These are phyloP conservation scores for Plantago ovata DNA, from an alignment of 257 asterid species.

Conservation along the genomic window DNA sequence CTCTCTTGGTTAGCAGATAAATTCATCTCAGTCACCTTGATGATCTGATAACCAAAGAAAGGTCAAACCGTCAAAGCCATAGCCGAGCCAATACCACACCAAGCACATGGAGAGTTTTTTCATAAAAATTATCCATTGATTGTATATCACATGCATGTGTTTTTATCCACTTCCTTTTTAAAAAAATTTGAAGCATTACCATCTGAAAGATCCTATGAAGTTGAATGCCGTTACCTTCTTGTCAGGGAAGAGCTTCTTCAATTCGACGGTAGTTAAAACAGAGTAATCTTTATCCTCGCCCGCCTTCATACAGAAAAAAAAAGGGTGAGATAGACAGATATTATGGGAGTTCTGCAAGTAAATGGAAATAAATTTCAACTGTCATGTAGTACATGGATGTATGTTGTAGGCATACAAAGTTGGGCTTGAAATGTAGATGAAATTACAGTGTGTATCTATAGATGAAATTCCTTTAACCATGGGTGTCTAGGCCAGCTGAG, in stretches of 20 bases:
- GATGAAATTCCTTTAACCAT: too few species aligned
- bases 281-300: slow-evolving; percentile 73
- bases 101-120: neutral
- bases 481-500: too few species aligned
- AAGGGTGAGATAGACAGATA: slow-evolving; percentile 10
- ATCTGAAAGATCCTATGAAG: slow-evolving; percentile 2
- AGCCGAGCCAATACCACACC: neutral
- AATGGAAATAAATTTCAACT: too few species aligned
- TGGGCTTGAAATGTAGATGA: too few species aligned
- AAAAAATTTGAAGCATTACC: neutral
- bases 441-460: too few species aligned
- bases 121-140: neutral
- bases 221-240: slow-evolving; percentile 39
- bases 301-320: slow-evolving; percentile 33
- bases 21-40: slow-evolving; percentile 56
- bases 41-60: slow-evolving; percentile 32
- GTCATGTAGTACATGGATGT: too few species aligned
- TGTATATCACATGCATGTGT: neutral
- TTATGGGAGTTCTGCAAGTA: too few species aligned
- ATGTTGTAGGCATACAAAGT: too few species aligned
- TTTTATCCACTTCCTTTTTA: neutral
- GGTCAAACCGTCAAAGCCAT: neutral
- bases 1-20: slow-evolving; percentile 70
- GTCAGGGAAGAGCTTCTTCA: slow-evolving; percentile 60
- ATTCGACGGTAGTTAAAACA: slow-evolving; percentile 51